A percentile compares a stretch with the other conserved stretches of the same genome.
These are phyloP conservation scores for Coccomyxa sp. DNA, from an alignment of 139 green algal genomes.

Conservation along the genomic window DNA sequence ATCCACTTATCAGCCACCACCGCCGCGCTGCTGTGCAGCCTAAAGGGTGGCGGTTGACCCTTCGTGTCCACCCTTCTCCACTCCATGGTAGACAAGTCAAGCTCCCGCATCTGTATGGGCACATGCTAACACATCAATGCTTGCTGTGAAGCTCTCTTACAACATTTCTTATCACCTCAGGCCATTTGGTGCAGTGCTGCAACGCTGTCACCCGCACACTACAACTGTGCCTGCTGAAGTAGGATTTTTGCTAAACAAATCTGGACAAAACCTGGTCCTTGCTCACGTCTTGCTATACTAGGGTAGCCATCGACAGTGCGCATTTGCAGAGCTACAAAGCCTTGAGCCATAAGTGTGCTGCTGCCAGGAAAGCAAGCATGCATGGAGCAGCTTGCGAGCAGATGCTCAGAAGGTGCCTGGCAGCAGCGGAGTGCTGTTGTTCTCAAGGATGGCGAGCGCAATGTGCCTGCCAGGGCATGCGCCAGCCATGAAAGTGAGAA, in stretches of 20 bases:
- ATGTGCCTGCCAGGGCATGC: slow-evolving; percentile 1
- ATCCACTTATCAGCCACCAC: slow-evolving; percentile 35
- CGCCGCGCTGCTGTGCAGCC: slow-evolving; percentile 24
- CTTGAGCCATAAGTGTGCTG: no score
- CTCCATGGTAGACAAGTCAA: neutral
- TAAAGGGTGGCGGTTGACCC: slow-evolving; percentile 11
- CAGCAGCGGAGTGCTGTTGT: neutral
- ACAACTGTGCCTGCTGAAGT: no score
- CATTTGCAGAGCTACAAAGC: no score
- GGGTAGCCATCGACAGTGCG: no score
- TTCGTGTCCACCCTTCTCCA: slow-evolving; percentile 19
- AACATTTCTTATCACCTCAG: no score
- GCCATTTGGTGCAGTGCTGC: no score
- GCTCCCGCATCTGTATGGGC: neutral
- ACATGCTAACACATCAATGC: neutral
- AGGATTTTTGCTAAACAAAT: no score
- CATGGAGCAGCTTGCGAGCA: neutral
- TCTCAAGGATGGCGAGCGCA: neutral
- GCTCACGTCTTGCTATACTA: no score
- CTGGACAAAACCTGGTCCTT: no score
- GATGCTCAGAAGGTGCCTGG: neutral
- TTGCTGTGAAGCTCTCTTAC: neutral
- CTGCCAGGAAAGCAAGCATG: no score
- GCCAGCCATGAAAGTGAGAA: neutral
- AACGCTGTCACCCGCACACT: no score